Percentiles rank a stretch among this genome's conserved stretches.
These are phyloP conservation scores for Cadophora sp. DNA, from an alignment of 2,329 filamentous ascomycete species.

Conservation along the genomic window DNA sequence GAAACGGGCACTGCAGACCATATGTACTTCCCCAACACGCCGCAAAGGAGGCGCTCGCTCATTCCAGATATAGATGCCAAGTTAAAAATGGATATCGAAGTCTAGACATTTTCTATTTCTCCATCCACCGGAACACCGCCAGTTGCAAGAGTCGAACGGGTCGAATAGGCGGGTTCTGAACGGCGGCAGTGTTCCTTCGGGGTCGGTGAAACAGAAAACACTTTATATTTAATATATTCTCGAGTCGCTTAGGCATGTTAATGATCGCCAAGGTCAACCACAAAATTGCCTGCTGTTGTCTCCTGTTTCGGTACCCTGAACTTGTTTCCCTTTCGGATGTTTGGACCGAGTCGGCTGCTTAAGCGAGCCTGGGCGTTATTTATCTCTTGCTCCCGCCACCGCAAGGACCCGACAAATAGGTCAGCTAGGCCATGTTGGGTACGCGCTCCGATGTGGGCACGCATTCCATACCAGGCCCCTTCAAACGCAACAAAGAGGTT, in stretches of 20 bases:
- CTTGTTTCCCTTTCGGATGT: constrained; percentile 11
- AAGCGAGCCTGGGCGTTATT: constrained; percentile 13
- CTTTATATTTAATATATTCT: constrained; percentile 18
- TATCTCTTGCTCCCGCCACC: constrained; percentile 10
- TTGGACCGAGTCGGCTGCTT: constrained; percentile 5
- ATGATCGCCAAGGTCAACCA: constrained; percentile 5
- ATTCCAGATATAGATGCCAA: constrained; percentile 6
- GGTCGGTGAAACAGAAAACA: constrained; percentile 17
- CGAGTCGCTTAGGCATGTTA: constrained; percentile 6
- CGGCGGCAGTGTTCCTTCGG: constrained; percentile 3
- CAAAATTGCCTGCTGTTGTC: neutral
- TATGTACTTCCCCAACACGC: constrained; percentile 13
- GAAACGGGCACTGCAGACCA: neutral
- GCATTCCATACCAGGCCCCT: neutral
- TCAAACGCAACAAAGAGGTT: neutral
- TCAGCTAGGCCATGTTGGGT: neutral
- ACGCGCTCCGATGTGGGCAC: neutral
- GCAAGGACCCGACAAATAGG: constrained; percentile 12
- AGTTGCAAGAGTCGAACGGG: neutral
- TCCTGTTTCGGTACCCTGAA: constrained; percentile 12
- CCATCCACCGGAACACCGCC: constrained; percentile 4
- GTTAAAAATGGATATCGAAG: constrained; percentile 5
- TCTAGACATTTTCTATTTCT: constrained; percentile 14
- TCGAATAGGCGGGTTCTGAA: neutral
- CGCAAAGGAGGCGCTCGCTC: neutral